phyloP scores from a whole-genome alignment of 176 grass and related monocot genomes.

The Musa acuminata region DNA sequence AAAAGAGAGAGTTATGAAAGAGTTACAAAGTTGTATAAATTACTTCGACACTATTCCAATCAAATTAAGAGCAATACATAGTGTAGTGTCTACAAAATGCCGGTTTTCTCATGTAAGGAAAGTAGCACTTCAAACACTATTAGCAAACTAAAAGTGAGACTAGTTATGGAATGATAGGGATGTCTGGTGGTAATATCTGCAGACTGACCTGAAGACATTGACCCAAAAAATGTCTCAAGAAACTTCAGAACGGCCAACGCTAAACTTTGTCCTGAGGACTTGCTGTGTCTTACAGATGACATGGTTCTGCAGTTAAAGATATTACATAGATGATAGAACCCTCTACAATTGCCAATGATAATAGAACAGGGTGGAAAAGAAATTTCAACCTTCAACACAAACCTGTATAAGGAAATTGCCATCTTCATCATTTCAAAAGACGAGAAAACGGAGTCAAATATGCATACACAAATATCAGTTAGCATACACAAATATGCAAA shows the following conservation, averaged over 20 bases:
- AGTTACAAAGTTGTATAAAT: too few relatives aligned
- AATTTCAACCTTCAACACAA: neutral
- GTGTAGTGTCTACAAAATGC: too few relatives aligned
- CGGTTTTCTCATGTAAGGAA: too few relatives aligned
- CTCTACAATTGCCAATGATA: conserved; percentile 1
- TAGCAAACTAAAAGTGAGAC: neutral
- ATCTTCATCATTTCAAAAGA: conserved; percentile 43
- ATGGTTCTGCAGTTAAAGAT: conserved; percentile 61
- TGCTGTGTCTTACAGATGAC: conserved; percentile 84
- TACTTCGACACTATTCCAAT: too few relatives aligned
- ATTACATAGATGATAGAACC: conserved; percentile 17
- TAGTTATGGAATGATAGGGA: neutral
- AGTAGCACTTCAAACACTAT: too few relatives aligned
- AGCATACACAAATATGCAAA: neutral
- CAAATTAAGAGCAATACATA: too few relatives aligned
- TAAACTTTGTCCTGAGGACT: conserved; percentile 58
- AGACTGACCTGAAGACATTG: conserved; percentile 73
- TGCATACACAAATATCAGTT: neutral
- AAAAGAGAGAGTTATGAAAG: too few relatives aligned
- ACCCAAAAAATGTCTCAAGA: conserved; percentile 97
- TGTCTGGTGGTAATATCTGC: neutral
- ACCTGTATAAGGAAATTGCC: conserved; percentile 99
- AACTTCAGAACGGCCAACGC: conserved; percentile 86
- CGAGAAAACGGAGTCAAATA: neutral
- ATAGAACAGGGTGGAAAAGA: conserved; percentile 2